Conservation (phyloP, 1,284 basidiomycete species). For the Tausonia pullulans region DNA sequence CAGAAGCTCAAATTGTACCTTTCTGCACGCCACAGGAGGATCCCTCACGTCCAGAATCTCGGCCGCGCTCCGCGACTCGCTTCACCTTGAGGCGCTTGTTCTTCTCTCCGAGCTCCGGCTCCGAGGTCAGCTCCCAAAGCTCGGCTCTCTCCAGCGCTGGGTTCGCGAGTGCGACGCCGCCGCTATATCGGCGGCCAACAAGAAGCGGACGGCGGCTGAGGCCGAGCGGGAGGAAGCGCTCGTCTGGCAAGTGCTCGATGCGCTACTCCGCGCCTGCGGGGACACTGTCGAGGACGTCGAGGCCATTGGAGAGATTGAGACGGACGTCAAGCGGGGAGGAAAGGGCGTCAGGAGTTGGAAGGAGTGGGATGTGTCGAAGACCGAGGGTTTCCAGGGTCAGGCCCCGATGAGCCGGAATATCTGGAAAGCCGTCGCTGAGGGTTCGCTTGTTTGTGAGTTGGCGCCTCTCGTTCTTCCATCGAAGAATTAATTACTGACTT, state of each 20-base stretch:
- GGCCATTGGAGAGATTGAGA: slow-evolving; percentile 16
- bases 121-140: slow-evolving; percentile 41
- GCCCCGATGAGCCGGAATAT: slow-evolving; percentile 17
- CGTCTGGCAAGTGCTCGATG: slow-evolving; percentile 40
- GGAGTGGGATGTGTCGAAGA: slow-evolving; percentile 9
- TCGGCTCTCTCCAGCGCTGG: slow-evolving; percentile 48
- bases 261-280: slow-evolving; percentile 41
- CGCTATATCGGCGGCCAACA: slow-evolving; percentile 27
- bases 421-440: slow-evolving; percentile 29
- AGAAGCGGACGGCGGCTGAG: slow-evolving; percentile 14
- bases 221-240: slow-evolving; percentile 32
- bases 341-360: slow-evolving; percentile 24
- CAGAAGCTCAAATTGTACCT: neutral
- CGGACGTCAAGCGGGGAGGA: slow-evolving; percentile 24
- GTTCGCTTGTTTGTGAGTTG: slow-evolving; percentile 24
- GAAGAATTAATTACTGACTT: neutral
- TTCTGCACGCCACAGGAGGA: slow-evolving; percentile 17
- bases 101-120: slow-evolving; percentile 45
- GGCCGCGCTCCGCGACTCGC: slow-evolving; percentile 39
- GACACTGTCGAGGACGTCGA: slow-evolving; percentile 9
- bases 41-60: slow-evolving; percentile 41
- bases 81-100: slow-evolving; percentile 41
- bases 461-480: neutral
- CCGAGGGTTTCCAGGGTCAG: slow-evolving; percentile 22
- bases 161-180: slow-evolving; percentile 47